A percentile compares a stretch with the other conserved stretches of the same genome.
phyloP scores from a whole-genome alignment of 805 yeast genomes.

The Zygosaccharomyces bailii region DNA sequence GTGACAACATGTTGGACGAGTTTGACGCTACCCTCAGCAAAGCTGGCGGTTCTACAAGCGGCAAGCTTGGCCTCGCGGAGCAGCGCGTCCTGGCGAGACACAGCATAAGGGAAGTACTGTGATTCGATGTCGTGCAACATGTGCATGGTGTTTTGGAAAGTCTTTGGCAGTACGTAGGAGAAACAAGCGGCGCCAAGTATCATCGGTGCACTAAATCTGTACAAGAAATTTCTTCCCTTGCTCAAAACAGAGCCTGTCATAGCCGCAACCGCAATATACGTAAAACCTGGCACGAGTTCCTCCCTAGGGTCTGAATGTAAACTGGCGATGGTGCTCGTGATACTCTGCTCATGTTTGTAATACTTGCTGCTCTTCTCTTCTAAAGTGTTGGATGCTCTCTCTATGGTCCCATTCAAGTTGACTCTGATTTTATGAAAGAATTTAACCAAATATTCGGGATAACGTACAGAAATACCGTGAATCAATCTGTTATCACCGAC shows the following conservation, averaged over 20 bases:
- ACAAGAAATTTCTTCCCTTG: constrained; percentile 48
- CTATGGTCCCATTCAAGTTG: constrained; percentile 11
- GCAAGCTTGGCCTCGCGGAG: constrained; percentile 11
- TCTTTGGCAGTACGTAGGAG: constrained; percentile 54
- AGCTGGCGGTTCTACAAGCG: constrained; percentile 4
- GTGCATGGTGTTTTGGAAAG: constrained; percentile 47
- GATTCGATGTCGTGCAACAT: constrained; percentile 51
- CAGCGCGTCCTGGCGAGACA: constrained; percentile 26
- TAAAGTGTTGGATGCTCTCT: constrained; percentile 34
- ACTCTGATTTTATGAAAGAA: constrained; percentile 21
- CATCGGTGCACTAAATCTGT: constrained; percentile 49
- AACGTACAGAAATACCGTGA: constrained; percentile 31
- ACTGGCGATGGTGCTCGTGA: constrained; percentile 49
- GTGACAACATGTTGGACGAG: constrained; percentile 3
- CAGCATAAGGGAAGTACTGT: constrained; percentile 29
- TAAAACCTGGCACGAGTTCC: constrained; percentile 53
- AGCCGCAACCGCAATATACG: constrained; percentile 53
- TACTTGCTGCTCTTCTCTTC: constrained; percentile 44
- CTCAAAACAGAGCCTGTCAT: constrained; percentile 59
- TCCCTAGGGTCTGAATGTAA: constrained; percentile 53
- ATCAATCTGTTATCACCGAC: constrained; percentile 25
- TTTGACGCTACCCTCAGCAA: constrained; percentile 1
- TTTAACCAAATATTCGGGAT: constrained; percentile 22
- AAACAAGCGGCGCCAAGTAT: constrained; percentile 51
- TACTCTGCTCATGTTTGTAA: constrained; percentile 47